Conservation (phyloP, 169 alveolate species). For the Cryptosporidium meleagridis region DNA sequence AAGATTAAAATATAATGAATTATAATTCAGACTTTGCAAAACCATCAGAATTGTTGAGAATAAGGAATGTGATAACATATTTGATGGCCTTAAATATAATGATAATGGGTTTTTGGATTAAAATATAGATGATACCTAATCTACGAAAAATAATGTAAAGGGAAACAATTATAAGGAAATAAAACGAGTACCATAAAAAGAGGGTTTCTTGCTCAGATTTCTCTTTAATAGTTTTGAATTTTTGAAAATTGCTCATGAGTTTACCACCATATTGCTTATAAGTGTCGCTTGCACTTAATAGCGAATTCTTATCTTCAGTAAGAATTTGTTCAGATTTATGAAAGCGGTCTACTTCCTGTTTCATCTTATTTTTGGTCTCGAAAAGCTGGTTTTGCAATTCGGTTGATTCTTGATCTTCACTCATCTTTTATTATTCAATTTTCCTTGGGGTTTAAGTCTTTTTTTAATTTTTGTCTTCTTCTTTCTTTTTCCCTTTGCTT, state of each 20-base stretch:
- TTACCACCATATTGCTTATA: conserved; percentile 33
- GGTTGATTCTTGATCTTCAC: background rate
- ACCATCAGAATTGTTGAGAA: background rate
- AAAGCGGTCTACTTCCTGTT: conserved; percentile 49
- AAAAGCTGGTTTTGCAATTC: conserved; percentile 48
- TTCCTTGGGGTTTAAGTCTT: background rate
- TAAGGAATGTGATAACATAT: background rate
- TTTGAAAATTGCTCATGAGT: background rate
- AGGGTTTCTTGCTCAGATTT: conserved; percentile 33
- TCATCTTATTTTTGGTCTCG: conserved; percentile 30
- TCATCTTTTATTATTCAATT: background rate
- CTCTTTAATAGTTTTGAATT: background rate
- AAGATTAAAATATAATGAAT: background rate
- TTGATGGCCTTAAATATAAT: background rate
- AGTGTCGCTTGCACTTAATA: background rate
- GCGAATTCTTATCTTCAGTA: background rate
- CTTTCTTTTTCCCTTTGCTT: background rate
- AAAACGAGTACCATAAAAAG: conserved; percentile 53
- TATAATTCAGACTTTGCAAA: background rate
- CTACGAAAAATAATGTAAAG: conserved; percentile 30
- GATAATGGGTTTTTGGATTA: conserved; percentile 26
- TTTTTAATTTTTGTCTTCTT: too few species aligned
- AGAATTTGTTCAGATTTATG: conserved; percentile 41
- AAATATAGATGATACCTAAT: conserved; percentile 31
- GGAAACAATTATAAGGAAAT: conserved; percentile 24